These are phyloP conservation scores for Hymenochaete sp. DNA, from an alignment of 1,284 basidiomycete genomes.

Conservation along the genomic window DNA sequence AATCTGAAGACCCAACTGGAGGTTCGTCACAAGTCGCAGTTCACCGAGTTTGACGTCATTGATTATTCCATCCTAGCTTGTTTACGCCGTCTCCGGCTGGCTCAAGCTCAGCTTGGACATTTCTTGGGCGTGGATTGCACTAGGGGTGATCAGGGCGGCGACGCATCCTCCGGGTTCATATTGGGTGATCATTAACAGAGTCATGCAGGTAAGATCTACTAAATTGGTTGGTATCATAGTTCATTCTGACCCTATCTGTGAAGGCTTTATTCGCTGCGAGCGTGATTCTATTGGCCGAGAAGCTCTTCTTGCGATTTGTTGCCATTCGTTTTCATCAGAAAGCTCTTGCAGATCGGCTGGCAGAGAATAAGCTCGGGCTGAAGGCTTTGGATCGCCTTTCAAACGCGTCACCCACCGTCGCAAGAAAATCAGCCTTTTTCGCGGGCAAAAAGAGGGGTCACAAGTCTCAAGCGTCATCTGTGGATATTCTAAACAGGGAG, in stretches of 20 bases:
- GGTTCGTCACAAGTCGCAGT: conserved; percentile 33
- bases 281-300: conserved; percentile 58
- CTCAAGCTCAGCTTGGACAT: conserved; percentile 58
- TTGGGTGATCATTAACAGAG: conserved; percentile 59
- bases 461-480: conserved; percentile 27
- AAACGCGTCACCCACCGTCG: conserved; percentile 42
- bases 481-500: conserved; percentile 23
- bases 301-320: conserved; percentile 61
- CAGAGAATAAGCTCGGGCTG: conserved; percentile 60
- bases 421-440: conserved; percentile 26
- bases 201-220: conserved; percentile 47
- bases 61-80: conserved; percentile 37
- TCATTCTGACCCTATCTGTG: conserved; percentile 2
- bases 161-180: conserved; percentile 55
- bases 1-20: conserved; percentile 56
- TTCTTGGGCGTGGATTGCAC: conserved; percentile 61
- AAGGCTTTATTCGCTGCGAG: conserved; percentile 58
- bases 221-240: neutral
- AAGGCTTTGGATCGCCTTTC: conserved; percentile 62
- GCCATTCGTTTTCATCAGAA: conserved; percentile 73
- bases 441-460: conserved; percentile 28
- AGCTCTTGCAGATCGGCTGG: conserved; percentile 62
- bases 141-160: conserved; percentile 50
- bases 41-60: neutral
- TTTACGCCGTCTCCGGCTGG: conserved; percentile 63